A percentile compares a stretch with the other conserved stretches of the same genome.
Conservation (phyloP, 768 basidiomycete genomes). For the Fistulinella prunicolor region DNA sequence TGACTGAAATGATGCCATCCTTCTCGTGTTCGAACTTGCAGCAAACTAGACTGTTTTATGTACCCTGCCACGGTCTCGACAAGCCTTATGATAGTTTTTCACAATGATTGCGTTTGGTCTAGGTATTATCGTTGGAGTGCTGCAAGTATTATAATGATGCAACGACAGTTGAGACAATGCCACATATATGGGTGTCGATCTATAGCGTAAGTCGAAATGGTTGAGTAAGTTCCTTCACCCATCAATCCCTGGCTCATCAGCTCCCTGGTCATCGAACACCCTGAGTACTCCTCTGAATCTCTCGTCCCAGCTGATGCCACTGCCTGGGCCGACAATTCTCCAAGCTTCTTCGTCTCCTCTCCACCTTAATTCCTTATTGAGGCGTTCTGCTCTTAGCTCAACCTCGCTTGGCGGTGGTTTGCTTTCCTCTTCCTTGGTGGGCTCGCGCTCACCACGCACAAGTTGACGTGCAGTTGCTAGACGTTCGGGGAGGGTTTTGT, state of each 20-base stretch:
- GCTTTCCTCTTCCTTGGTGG: conserved; percentile 78
- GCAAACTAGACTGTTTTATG: background rate
- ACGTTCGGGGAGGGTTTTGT: conserved; percentile 62
- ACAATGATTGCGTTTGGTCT: background rate
- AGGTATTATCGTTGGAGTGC: no score
- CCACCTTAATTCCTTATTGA: conserved; percentile 90
- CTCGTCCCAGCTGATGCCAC: conserved; percentile 72
- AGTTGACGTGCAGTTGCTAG: conserved; percentile 74
- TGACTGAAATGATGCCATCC: conserved; percentile 11
- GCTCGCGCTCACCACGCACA: conserved; percentile 68
- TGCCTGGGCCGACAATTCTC: conserved; percentile 66
- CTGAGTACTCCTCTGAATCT: conserved; percentile 58
- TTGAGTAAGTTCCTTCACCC: no score
- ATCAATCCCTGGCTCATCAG: background rate
- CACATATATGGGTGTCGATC: no score
- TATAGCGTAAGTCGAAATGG: no score
- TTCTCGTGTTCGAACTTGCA: background rate
- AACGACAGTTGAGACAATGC: no score
- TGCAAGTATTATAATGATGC: no score
- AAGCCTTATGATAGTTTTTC: background rate
- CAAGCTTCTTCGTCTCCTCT: conserved; percentile 75
- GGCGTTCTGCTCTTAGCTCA: conserved; percentile 80
- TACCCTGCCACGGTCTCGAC: no score
- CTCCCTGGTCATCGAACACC: conserved; percentile 52
- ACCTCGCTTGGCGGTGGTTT: conserved; percentile 86